A percentile compares a stretch with the other conserved stretches of the same genome.
phyloP scores from a whole-genome alignment of 176 grass and related monocot species.

The Tillandsia leiboldiana region DNA sequence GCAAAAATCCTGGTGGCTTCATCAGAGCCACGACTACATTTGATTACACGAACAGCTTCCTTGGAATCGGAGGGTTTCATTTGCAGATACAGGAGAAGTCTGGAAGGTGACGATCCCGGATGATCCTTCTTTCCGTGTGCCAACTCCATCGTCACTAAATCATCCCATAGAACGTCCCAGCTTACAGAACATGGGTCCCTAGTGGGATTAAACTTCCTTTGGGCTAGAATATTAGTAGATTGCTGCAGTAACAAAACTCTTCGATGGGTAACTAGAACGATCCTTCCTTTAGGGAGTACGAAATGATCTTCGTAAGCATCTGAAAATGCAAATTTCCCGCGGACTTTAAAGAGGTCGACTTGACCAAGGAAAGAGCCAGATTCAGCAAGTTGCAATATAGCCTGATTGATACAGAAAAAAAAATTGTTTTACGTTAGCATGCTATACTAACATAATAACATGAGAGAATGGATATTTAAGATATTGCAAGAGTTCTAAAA shows the following conservation, averaged over 20 bases:
- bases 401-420: slow-evolving; percentile 38
- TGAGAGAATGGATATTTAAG: neutral
- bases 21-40: slow-evolving; percentile 62
- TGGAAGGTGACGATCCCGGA: slow-evolving; percentile 59
- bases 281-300: slow-evolving; percentile 81
- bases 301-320: slow-evolving; percentile 98
- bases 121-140: slow-evolving; percentile 73
- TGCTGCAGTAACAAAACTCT: slow-evolving; percentile 81
- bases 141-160: slow-evolving; percentile 77
- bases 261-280: slow-evolving; percentile 76
- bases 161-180: slow-evolving; percentile 90
- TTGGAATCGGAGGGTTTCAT: slow-evolving; percentile 53
- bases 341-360: slow-evolving; percentile 97
- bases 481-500: no score
- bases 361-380: slow-evolving; percentile 86
- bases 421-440: neutral
- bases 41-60: slow-evolving; percentile 63
- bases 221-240: slow-evolving; percentile 52
- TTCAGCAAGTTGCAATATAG: slow-evolving; percentile 89
- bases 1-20: slow-evolving; percentile 56
- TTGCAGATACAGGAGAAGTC: slow-evolving; percentile 83
- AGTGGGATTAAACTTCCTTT: slow-evolving; percentile 86
- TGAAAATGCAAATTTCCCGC: slow-evolving; percentile 92
- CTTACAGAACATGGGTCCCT: slow-evolving; percentile 86
- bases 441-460: neutral